Percentiles rank a stretch among this genome's conserved stretches.
phyloP scores from a whole-genome alignment of 1,284 basidiomycete species.

The Porogramme epimiltina region DNA sequence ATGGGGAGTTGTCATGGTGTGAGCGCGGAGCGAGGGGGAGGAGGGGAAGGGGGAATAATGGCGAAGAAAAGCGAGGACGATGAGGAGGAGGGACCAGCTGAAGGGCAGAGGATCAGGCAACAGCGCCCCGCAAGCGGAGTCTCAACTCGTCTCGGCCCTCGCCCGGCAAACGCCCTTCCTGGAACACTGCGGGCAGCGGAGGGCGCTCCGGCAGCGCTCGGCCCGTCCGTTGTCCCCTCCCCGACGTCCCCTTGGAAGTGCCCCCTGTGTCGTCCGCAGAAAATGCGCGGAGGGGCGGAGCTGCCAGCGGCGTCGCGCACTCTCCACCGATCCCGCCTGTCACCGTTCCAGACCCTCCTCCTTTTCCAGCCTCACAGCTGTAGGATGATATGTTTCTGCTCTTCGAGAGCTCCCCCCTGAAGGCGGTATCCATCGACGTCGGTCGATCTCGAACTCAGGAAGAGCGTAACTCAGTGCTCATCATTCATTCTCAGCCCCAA shows the following conservation, averaged over 20 bases:
- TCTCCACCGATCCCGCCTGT: no score
- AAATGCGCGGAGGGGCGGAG: no score
- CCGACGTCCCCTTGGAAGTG: not conserved
- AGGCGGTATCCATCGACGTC: no score
- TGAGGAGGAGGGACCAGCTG: conserved; percentile 32
- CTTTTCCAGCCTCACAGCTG: no score
- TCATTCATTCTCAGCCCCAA: no score
- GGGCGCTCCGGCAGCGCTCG: not conserved
- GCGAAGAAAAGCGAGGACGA: conserved; percentile 30
- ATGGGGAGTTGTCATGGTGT: conserved; percentile 71
- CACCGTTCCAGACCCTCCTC: no score
- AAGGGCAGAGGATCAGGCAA: conserved; percentile 26
- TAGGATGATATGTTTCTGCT: no score
- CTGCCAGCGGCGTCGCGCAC: no score
- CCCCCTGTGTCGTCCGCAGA: no score
- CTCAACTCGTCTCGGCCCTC: conserved; percentile 23
- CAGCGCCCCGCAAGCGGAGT: conserved; percentile 24
- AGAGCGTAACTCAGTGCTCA: no score
- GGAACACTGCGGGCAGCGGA: not conserved
- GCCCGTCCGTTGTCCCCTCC: not conserved
- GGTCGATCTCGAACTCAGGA: no score
- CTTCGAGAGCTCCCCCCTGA: no score
- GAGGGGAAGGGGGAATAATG: conserved; percentile 14
- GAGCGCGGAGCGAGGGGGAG: conserved; percentile 28
- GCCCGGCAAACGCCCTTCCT: not conserved